Evolutionary conservation across 495 filamentous ascomycete species (phyloP).

Genomic region (Aspergillus panamensis): DNA sequence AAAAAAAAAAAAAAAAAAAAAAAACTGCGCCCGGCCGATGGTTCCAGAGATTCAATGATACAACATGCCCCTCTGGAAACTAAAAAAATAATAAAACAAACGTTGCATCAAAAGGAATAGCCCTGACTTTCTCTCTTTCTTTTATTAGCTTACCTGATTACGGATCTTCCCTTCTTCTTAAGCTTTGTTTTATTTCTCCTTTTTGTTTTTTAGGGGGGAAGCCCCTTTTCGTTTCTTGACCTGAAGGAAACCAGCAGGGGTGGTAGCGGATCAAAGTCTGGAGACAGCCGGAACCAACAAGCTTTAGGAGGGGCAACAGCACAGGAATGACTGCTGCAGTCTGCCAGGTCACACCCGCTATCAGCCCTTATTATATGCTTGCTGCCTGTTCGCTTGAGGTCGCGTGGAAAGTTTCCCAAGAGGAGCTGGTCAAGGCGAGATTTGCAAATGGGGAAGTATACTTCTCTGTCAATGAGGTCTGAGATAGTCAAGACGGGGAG

Average conservation of each 20-base stretch:
- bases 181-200: not conserved
- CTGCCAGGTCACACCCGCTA: not conserved
- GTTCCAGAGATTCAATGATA: constrained; percentile 7
- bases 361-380: not conserved
- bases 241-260: not conserved
- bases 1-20: not conserved
- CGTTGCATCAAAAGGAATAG: constrained; percentile 13
- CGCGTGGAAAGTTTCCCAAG: constrained; percentile 17
- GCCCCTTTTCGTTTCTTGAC: not conserved
- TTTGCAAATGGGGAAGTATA: not conserved
- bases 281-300: constrained; percentile 10
- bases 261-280: not conserved
- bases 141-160: not conserved
- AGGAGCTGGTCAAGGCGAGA: constrained; percentile 2
- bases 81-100: constrained; percentile 8
- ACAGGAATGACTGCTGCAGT: constrained; percentile 4
- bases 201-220: not conserved
- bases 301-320: constrained; percentile 20
- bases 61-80: not conserved
- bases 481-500: constrained; percentile 5
- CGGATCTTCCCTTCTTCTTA: not conserved
- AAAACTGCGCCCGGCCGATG: constrained; percentile 11
- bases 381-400: constrained; percentile 5
- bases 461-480: constrained; percentile 1
- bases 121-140: constrained; percentile 1